These are phyloP conservation scores for Penicillium psychrosexuale DNA, from an alignment of 2,329 filamentous ascomycete genomes.

Conservation along the genomic window DNA sequence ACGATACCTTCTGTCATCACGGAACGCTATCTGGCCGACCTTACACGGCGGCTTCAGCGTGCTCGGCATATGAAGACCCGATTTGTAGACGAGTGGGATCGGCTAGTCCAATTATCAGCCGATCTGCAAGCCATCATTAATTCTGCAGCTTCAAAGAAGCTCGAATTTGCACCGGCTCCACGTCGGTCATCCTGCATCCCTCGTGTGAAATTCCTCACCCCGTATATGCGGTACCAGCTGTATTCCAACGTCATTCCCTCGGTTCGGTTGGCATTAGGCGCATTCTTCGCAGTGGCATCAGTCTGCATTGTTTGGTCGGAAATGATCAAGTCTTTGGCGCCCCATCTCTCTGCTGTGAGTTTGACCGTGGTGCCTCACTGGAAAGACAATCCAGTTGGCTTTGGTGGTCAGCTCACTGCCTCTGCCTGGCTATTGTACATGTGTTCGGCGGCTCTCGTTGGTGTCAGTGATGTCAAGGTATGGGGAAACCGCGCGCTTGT, in stretches of 20 bases:
- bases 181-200: constrained; percentile 56
- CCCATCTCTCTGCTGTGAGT: constrained; percentile 68
- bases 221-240: constrained; percentile 75
- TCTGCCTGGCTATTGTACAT: constrained; percentile 93
- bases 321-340: constrained; percentile 76
- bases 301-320: constrained; percentile 90
- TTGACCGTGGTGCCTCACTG: constrained; percentile 64
- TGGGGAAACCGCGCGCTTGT: constrained; percentile 94
- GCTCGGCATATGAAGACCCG: constrained; percentile 79
- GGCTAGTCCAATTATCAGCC: constrained; percentile 69
- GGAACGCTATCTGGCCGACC: constrained; percentile 84
- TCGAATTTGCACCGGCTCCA: constrained; percentile 67
- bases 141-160: constrained; percentile 72
- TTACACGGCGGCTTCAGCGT: constrained; percentile 77
- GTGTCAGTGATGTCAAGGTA: constrained; percentile 90
- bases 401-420: constrained; percentile 80
- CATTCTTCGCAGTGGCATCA: constrained; percentile 70
- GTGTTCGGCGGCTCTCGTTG: constrained; percentile 82
- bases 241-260: constrained; percentile 72
- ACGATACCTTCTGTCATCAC: constrained; percentile 78
- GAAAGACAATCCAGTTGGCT: constrained; percentile 72
- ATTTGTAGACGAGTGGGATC: constrained; percentile 82
- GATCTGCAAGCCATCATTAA: constrained; percentile 80
- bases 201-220: constrained; percentile 64
- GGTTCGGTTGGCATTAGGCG: constrained; percentile 62